Evolutionary conservation across 129 eudicot species (phyloP).

Genomic region (Artemisia tridentata): DNA sequence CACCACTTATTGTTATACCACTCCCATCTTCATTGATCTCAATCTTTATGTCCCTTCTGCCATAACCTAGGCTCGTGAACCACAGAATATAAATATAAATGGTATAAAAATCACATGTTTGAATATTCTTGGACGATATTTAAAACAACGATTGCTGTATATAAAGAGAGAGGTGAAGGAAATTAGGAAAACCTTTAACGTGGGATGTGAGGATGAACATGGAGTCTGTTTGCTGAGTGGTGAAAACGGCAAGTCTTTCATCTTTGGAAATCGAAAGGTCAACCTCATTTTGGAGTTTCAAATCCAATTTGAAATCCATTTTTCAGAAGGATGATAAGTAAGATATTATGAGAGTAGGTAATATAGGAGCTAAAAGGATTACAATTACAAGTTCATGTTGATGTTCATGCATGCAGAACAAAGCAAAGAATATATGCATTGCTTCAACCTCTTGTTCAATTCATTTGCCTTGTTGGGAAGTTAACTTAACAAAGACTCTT

Average conservation of each 20-base stretch:
- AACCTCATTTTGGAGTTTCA: too few relatives aligned
- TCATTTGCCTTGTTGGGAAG: constrained; percentile 22
- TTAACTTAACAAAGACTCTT: constrained; percentile 10
- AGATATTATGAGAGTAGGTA: neutral
- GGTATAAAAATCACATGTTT: neutral
- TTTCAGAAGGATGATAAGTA: neutral
- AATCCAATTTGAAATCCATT: constrained; percentile 38
- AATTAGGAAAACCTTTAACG: constrained; percentile 43
- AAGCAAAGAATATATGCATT: constrained; percentile 36
- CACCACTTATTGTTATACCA: constrained; percentile 43
- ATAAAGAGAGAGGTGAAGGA: neutral
- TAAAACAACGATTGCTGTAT: neutral
- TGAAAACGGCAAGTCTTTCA: constrained; percentile 37
- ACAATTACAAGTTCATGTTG: constrained; percentile 2
- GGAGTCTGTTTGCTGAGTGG: constrained; percentile 48
- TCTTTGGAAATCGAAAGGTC: constrained; percentile 13
- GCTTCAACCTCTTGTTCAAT: constrained; percentile 19
- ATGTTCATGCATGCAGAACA: neutral
- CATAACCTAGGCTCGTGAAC: constrained; percentile 41
- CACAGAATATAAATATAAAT: neutral
- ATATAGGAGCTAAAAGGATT: neutral
- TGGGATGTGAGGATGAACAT: constrained; percentile 59
- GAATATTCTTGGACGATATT: neutral
- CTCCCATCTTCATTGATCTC: constrained; percentile 69
- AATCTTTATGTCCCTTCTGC: constrained; percentile 44